Base-by-base conservation (phyloP, 371 early-diverging fungal genomes). In the Homolaphlyctis polyrhiza region DNA sequence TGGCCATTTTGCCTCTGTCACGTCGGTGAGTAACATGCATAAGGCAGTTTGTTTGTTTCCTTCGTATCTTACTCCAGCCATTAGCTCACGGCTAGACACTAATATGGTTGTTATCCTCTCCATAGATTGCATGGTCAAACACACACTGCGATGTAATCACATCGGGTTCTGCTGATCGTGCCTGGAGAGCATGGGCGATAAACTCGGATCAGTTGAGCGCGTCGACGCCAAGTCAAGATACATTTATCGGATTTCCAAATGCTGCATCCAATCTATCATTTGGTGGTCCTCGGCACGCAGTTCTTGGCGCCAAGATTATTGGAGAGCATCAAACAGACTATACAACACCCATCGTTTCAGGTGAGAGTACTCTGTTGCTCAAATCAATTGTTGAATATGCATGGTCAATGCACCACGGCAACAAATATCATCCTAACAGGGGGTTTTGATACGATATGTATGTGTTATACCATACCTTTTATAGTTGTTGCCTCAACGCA, bases 121-220 rank as follows among this genome's bases (percentile, higher is more conserved):
- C 35, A 6, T 27, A 65, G 66, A 51, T 88, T n/a, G 66, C 82
- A 0, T 88, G 87, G 87, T 85, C 86, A 18, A 85, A 80, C 59
- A 76, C 78, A 16, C 82, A 86, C 57, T 73, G 79, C 21, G 87
- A 88, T 55, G 76, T 83, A 21, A 21, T 88, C 25, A 51, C 75
- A 0, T 83, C 86, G 0, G 77, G 72, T 0, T 79, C 85, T 0
- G 64, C 67, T 11, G 89, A 86, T 66, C 72, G 82, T 14, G 69
- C 76, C 0, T 71, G 82, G 68, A 71, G 80, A 4, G 76, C 79
- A 43, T 88, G 84, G 82, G 60, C 63, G 25, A 45, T 79, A n/a
- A 54, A 66, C 47, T n/a, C 66, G 14, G 35, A 47, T 25, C 25
- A 61, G n/a, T 28, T 61, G n/a, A 66, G 64, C 11, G 60, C 67